Conservation (phyloP, 2,329 filamentous ascomycete genomes). For the Cercospora brassicicola region DNA sequence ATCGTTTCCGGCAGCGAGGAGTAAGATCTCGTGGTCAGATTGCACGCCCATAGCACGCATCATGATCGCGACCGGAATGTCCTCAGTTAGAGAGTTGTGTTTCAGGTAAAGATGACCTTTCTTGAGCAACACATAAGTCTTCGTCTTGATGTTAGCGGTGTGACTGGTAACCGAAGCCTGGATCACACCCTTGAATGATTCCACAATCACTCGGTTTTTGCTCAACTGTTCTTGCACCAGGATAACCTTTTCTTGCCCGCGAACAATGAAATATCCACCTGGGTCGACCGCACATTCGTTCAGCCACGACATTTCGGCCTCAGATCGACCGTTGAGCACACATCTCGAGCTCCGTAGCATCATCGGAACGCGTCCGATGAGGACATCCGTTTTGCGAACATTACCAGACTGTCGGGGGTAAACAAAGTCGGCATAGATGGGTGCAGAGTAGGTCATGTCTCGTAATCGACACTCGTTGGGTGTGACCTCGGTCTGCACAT, state of each 20-base stretch:
- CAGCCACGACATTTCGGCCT: constrained; percentile 84
- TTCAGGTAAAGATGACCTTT: constrained; percentile 87
- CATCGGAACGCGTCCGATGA: constrained; percentile 87
- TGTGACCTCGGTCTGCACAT: constrained; percentile 68
- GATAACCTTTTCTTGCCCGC: constrained; percentile 97
- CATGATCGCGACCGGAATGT: constrained; percentile 91
- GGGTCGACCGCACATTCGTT: constrained; percentile 96
- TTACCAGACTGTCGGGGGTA: constrained; percentile 80
- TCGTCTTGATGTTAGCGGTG: constrained; percentile 95
- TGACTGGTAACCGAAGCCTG: constrained; percentile 97
- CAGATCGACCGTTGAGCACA: constrained; percentile 77
- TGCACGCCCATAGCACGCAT: constrained; percentile 92
- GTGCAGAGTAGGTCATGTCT: constrained; percentile 97
- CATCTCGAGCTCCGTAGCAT: constrained; percentile 98
- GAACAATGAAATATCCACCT: constrained; percentile 96
- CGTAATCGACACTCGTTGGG: constrained; percentile 95
- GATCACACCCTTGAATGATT: constrained; percentile 91
- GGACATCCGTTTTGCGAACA: constrained; percentile 70
- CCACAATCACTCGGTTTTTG: constrained; percentile 98
- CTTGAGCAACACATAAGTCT: constrained; percentile 92
- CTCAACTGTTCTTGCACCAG: constrained; percentile 97
- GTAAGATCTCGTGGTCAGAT: constrained; percentile 91
- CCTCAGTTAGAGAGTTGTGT: constrained; percentile 90
- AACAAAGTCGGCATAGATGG: constrained; percentile 87
- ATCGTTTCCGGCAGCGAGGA: constrained; percentile 85